phyloP scores from a whole-genome alignment of 2,329 filamentous ascomycete genomes.

The Cladosporium sp. region DNA sequence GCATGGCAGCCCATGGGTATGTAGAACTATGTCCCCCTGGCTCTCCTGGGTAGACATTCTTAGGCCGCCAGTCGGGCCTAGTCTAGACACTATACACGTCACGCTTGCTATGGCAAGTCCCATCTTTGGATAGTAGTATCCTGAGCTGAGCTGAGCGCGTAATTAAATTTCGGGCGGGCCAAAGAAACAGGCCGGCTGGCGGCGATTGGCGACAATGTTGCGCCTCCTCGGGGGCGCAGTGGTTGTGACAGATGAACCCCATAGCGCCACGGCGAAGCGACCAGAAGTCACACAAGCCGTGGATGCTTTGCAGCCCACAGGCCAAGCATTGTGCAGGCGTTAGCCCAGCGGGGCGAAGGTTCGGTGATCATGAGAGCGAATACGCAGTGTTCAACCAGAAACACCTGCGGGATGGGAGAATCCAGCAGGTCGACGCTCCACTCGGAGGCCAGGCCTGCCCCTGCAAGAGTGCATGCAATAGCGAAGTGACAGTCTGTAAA shows the following conservation, averaged over 20 bases:
- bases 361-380: neutral
- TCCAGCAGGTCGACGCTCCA: no score
- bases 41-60: neutral
- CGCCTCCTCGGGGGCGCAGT: neutral
- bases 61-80: neutral
- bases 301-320: no score
- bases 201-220: neutral
- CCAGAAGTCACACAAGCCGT: no score
- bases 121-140: neutral
- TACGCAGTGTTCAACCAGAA: neutral
- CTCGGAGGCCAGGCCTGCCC: neutral
- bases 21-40: neutral
- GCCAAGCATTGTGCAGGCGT: neutral
- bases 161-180: neutral
- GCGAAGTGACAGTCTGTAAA: neutral
- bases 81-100: neutral
- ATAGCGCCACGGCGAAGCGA: neutral
- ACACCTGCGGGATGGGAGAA: no score
- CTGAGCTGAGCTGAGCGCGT: neutral
- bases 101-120: neutral
- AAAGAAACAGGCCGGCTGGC: neutral
- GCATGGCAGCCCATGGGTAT: no score
- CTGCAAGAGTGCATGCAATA: neutral
- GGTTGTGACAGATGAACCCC: neutral
- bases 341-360: neutral